These are phyloP conservation scores for Quercus phellos DNA, from an alignment of 331 rosid species.

Conservation along the genomic window DNA sequence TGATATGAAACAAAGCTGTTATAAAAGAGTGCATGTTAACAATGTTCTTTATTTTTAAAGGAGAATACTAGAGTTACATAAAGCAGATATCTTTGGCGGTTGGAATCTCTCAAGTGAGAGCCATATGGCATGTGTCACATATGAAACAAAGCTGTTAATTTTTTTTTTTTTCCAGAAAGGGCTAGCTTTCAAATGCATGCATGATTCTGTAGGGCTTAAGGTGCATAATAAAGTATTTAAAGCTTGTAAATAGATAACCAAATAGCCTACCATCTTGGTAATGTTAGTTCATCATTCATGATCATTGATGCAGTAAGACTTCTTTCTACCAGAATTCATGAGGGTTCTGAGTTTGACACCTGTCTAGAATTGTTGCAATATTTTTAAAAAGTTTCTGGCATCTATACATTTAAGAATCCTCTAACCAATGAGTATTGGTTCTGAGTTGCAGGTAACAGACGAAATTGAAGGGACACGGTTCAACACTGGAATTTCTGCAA, in stretches of 20 bases:
- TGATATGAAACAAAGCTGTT: neutral
- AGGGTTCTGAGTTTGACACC: neutral
- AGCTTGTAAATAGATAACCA: neutral
- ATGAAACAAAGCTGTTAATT: too few species aligned
- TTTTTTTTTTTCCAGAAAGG: neutral
- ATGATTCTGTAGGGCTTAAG: neutral
- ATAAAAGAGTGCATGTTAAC: neutral
- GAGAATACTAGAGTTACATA: neutral
- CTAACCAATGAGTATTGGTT: slow-evolving; percentile 31
- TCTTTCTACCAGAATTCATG: neutral
- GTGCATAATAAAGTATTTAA: neutral
- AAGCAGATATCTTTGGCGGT: neutral
- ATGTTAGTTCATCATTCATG: neutral
- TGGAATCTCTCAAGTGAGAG: neutral
- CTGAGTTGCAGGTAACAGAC: slow-evolving; percentile 70
- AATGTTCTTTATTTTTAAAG: neutral
- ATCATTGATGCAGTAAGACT: neutral
- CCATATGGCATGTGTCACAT: neutral
- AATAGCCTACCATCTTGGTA: neutral
- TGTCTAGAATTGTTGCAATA: neutral
- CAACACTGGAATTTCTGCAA: slow-evolving; percentile 96
- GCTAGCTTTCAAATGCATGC: neutral
- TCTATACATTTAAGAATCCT: neutral
- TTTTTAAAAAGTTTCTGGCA: neutral
- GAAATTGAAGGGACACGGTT: slow-evolving; percentile 91